Base-by-base conservation (phyloP, 495 filamentous ascomycete genomes). In the Bacidia rubella region DNA sequence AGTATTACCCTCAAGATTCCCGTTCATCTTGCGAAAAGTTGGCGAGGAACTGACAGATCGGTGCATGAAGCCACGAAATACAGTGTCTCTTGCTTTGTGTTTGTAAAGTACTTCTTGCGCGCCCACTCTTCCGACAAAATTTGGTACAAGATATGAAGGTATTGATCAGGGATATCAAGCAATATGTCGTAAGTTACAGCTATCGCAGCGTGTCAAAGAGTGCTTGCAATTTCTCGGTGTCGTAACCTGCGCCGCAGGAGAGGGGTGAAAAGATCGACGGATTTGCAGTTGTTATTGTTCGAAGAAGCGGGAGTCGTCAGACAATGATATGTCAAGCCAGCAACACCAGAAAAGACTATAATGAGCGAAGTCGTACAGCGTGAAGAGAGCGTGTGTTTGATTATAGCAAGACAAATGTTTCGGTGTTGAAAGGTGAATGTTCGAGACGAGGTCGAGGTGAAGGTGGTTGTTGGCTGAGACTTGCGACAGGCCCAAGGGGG, bases 11-110 rank as follows among this genome's bases (percentile, higher is more conserved):
- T 56, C 63, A 61, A 74, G 68, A 56, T 70, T 65, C 54, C 73
- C 71, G 64, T 87, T 82, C 85, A 92, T 90, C 78, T 90, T 90
- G 68, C 73, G 76, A 58, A 89, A 67, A 54, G 87, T 87, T 55
- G 83, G 82, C 60, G 85, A 86, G 59, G 57, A 53, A 54, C 60
- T 62, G 53, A 39, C 55, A 57, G 60, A 70, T 32, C 54, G 50
- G 40, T 54, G 60, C 60, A 62, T 62, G 12, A 50, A 50, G 27
- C 47, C 47, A 35, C 26, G 7, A 7, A 15, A 35, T 35, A 35
- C 15, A 15, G 15, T 35, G 5, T 5, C 29, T 35, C 15, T 35
- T 35, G 7, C 15, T 15, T 5, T 15, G 29, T 35, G 15, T 15
- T 5, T 7, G 7, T 15, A 35, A 35, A 5, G 7, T 15, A 35